These are phyloP conservation scores for Prunus persica DNA, from an alignment of 306 rosid genomes.

Conservation along the genomic window DNA sequence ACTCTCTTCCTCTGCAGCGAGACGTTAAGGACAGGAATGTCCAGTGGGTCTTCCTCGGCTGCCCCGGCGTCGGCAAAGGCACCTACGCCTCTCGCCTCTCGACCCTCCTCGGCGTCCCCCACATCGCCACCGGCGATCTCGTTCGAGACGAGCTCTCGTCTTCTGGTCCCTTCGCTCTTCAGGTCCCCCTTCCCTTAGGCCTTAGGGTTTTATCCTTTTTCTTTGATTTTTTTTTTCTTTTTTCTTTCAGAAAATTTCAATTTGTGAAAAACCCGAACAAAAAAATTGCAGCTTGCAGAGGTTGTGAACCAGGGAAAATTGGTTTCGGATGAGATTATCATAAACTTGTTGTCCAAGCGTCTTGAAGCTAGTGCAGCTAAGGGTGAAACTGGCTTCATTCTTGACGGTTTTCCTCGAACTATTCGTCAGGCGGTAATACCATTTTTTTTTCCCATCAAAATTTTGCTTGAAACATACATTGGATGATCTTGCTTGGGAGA, in stretches of 20 bases:
- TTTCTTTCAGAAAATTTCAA: not conserved
- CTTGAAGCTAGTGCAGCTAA: conserved; percentile 36
- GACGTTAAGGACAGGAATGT: conserved; percentile 27
- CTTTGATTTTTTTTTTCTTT: not conserved
- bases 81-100: conserved; percentile 52
- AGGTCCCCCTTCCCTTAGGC: conserved; percentile 26
- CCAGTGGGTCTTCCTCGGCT: conserved; percentile 51
- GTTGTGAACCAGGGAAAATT: conserved; percentile 44
- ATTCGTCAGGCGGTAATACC: conserved; percentile 43
- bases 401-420: conserved; percentile 54
- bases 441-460: not conserved
- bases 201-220: not conserved
- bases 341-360: conserved; percentile 42
- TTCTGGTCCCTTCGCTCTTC: conserved; percentile 39
- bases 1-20: conserved; percentile 17
- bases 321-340: conserved; percentile 51
- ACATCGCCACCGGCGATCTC: conserved; percentile 56
- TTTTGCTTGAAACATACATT: not conserved
- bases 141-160: conserved; percentile 55
- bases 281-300: conserved; percentile 39
- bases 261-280: not conserved
- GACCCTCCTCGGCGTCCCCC: conserved; percentile 45
- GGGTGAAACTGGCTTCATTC: conserved; percentile 48
- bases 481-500: too few relatives aligned
- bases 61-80: conserved; percentile 59